These are phyloP conservation scores for Meripilus lineatus DNA, from an alignment of 1,284 basidiomycete species.

Conservation along the genomic window DNA sequence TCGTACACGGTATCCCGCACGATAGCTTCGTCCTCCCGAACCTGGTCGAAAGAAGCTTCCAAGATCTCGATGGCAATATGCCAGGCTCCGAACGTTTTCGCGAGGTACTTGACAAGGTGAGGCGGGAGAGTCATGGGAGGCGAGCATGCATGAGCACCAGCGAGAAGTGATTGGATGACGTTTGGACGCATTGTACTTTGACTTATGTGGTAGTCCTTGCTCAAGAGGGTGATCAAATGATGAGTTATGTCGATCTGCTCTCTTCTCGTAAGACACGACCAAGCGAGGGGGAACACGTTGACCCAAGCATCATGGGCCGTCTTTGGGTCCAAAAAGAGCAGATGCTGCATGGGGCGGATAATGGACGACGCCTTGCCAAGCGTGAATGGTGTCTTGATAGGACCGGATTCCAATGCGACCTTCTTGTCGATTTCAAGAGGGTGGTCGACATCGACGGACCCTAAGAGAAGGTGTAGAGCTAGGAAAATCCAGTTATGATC, in stretches of 20 bases:
- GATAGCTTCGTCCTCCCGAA: constrained; percentile 78
- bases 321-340: constrained; percentile 79
- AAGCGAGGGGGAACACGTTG: constrained; percentile 86
- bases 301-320: constrained; percentile 86
- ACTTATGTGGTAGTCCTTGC: constrained; percentile 90
- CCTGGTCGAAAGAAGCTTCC: constrained; percentile 68
- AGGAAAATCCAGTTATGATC: constrained; percentile 96
- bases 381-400: constrained; percentile 31
- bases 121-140: constrained; percentile 90
- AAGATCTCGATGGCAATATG: constrained; percentile 89
- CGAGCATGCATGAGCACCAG: constrained; percentile 79
- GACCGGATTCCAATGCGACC: constrained; percentile 26
- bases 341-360: constrained; percentile 75
- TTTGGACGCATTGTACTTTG: constrained; percentile 93
- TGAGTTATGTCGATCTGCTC: constrained; percentile 90
- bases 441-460: constrained; percentile 71
- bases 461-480: constrained; percentile 86
- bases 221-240: constrained; percentile 86
- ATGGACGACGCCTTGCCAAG: constrained; percentile 54
- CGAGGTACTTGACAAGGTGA: constrained; percentile 93
- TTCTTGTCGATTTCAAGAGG: constrained; percentile 32
- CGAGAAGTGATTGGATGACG: constrained; percentile 88
- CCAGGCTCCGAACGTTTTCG: constrained; percentile 96
- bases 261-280: constrained; percentile 80
- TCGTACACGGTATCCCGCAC: constrained; percentile 87